Evolutionary conservation across 1,139 yeast species (phyloP), one percentile per base, ranked within the genome.

Genomic region (Hanseniaspora sp.): DNA sequence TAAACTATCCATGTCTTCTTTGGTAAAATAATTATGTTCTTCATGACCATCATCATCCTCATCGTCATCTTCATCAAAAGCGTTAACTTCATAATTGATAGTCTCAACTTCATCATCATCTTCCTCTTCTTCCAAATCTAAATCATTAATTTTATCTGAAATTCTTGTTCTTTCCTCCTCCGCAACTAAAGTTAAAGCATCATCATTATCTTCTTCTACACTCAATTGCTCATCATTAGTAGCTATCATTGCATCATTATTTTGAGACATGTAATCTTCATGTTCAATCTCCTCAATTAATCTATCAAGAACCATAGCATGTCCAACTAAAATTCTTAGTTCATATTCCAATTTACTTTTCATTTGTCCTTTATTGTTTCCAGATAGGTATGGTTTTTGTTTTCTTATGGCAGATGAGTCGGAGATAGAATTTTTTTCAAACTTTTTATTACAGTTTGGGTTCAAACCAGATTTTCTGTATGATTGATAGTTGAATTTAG

Each of bases 281-380:
- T 18, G 11, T 11, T 45, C 48, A 13, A 60, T 59, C 13, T 54
- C 56, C 28, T 60, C 61, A 42, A 61, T 58, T 18, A 64, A 48
- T 30, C 59, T 57, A 48, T 64, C 67, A 39, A 64, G 54, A 46
- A 64, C 54, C 54, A 64, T 64, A 1, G 67, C 67, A 54, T 64
- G 67, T 15, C 64, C 67, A 1, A 64, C 67, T n/a, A 64, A 54
- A 13, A 60, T 58, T 18, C 67, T 54, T 30, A 63, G 48, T 33
- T 64, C 59, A 39, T 56, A 58, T 39, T 62, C 64, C 46, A 58
- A 56, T 43, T 59, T 60, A 41, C 53, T 44, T 34, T 35, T 44
- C 13, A 28, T 8, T 5, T 23, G 23, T 23, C 17, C 12, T n/a
- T 37, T 49, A 7, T 45, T 51, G n/a, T 28, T 42, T 13, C n/a